Evolutionary conservation across 768 basidiomycete species (phyloP).

Genomic region (Suillus americanus): DNA sequence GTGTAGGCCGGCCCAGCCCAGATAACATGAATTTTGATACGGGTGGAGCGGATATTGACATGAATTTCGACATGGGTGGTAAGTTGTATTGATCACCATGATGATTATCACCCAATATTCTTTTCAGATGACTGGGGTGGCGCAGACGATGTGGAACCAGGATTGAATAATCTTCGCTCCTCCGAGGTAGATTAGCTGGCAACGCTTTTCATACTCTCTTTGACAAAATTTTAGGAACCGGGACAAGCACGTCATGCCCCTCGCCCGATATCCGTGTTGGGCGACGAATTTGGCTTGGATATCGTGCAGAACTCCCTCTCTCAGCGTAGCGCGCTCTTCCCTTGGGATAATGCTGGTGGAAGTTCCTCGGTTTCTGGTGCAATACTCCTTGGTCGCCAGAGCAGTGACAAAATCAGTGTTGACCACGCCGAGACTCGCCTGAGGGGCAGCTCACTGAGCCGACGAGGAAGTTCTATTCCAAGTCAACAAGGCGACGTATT

Average conservation of each 20-base stretch:
- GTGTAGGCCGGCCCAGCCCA: not conserved
- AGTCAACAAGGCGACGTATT: constrained; percentile 45
- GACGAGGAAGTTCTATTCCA: constrained; percentile 57
- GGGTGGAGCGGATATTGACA: constrained; percentile 21
- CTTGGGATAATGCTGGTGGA: constrained; percentile 79
- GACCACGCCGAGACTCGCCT: constrained; percentile 53
- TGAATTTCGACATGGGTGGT: constrained; percentile 24
- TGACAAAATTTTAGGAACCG: constrained; percentile 59
- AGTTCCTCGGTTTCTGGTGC: constrained; percentile 53
- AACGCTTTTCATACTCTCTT: not conserved
- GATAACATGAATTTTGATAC: constrained; percentile 3
- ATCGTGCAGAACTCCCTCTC: constrained; percentile 44
- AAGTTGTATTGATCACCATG: constrained; percentile 2
- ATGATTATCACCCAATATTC: not conserved
- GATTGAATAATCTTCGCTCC: constrained; percentile 39
- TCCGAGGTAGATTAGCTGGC: constrained; percentile 55
- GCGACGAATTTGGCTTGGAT: constrained; percentile 50
- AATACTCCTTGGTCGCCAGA: constrained; percentile 30
- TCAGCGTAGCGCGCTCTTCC: constrained; percentile 71
- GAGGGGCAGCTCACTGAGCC: constrained; percentile 54
- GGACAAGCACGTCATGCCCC: constrained; percentile 81
- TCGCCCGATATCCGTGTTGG: constrained; percentile 50
- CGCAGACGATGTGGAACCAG: constrained; percentile 15
- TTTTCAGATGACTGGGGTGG: constrained; percentile 23
- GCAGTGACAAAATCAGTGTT: constrained; percentile 47